Percentiles rank a stretch among this genome's conserved stretches.
Conservation (phyloP, 768 basidiomycete species). For the Termitomyces sp. region DNA sequence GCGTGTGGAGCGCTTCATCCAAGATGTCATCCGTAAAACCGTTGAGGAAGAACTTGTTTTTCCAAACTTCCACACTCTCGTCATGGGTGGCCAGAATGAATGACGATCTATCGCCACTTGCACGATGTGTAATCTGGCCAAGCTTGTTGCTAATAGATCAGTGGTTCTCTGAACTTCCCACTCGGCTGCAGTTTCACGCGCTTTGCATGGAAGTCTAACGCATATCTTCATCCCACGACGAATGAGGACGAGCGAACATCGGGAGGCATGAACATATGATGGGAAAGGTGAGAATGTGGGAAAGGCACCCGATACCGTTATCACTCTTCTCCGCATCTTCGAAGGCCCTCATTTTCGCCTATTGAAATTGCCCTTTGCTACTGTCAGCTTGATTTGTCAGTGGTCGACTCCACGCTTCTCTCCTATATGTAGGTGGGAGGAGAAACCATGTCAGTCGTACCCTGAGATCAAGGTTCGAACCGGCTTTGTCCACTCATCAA, state of each 20-base stretch:
- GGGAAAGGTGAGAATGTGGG: background rate
- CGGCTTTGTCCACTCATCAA: background rate
- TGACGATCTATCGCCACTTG: conserved; percentile 1
- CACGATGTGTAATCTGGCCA: background rate
- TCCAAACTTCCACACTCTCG: conserved; percentile 87
- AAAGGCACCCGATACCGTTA: background rate
- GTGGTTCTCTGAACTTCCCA: background rate
- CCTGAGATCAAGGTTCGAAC: background rate
- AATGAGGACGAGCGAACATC: background rate
- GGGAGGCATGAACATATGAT: background rate
- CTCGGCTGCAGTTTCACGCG: background rate
- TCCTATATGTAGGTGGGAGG: background rate
- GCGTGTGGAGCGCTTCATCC: conserved; percentile 90
- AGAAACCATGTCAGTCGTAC: background rate
- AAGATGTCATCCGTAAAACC: conserved; percentile 92
- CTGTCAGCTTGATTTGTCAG: background rate
- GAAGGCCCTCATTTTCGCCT: background rate
- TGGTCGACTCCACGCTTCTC: background rate
- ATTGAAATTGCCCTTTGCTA: background rate
- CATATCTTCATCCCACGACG: background rate
- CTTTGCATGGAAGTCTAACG: background rate
- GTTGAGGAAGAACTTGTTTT: conserved; percentile 95
- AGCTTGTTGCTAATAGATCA: background rate
- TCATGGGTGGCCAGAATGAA: conserved; percentile 21
- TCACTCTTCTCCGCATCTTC: background rate